Percentiles rank a stretch among this genome's conserved stretches.
These are phyloP conservation scores for Peronosclerospora sorghi DNA, from an alignment of 352 stramenopile species.

Conservation along the genomic window DNA sequence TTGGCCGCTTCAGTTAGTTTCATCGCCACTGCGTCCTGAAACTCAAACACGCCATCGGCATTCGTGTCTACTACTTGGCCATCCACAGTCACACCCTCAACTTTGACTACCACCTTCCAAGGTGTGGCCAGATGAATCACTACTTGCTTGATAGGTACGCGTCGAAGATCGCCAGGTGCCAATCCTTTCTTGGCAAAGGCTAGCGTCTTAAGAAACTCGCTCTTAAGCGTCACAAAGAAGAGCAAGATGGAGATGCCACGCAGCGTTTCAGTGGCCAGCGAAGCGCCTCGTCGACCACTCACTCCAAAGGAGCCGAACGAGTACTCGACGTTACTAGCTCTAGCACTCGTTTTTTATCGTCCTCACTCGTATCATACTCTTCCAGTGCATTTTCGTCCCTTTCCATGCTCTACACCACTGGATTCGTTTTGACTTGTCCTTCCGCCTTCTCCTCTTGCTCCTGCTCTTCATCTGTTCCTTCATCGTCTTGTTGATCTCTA, in stretches of 20 bases:
- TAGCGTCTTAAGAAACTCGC: conserved; percentile 42
- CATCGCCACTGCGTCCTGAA: conserved; percentile 44
- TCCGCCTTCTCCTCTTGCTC: too few species aligned
- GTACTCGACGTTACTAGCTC: conserved; percentile 39
- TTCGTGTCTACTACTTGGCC: conserved; percentile 38
- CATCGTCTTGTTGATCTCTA: too few species aligned
- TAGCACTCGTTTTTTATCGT: too few species aligned
- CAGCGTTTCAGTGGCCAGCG: conserved; percentile 10
- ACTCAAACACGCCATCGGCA: conserved; percentile 24
- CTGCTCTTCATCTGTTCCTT: too few species aligned
- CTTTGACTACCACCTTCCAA: conserved; percentile 42
- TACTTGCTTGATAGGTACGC: conserved; percentile 31
- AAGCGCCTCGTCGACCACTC: conserved; percentile 8
- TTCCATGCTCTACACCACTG: too few species aligned
- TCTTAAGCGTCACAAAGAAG: conserved; percentile 39
- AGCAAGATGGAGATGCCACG: conserved; percentile 40
- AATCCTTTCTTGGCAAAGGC: conserved; percentile 47
- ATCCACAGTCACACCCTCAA: conserved; percentile 37
- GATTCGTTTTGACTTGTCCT: too few species aligned
- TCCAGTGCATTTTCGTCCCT: too few species aligned
- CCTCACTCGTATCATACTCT: too few species aligned
- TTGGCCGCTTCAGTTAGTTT: conserved; percentile 34
- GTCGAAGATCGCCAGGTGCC: conserved; percentile 28
- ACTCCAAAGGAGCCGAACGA: conserved; percentile 34
- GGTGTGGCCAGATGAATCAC: conserved; percentile 35